phyloP scores from a whole-genome alignment of 495 filamentous ascomycete genomes.

The Penicillium antarcticum region DNA sequence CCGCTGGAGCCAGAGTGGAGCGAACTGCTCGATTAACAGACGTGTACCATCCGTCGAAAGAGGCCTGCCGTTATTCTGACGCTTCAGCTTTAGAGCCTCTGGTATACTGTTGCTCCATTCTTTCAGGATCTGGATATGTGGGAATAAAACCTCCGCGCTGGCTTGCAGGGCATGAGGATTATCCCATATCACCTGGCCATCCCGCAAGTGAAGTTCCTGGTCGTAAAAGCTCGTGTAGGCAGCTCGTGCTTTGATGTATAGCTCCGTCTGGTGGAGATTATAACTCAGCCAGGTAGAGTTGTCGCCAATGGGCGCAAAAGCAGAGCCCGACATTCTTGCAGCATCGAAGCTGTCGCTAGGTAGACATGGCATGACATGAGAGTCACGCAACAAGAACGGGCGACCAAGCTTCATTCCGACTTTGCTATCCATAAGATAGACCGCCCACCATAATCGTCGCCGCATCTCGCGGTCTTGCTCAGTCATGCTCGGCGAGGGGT shows the following conservation, averaged over 20 bases:
- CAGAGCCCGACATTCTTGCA: slow-evolving; percentile 34
- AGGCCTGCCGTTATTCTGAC: slow-evolving; percentile 29
- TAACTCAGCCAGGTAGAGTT: slow-evolving; percentile 41
- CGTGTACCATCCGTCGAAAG: slow-evolving; percentile 39
- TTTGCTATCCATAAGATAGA: slow-evolving; percentile 48
- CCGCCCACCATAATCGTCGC: slow-evolving; percentile 50
- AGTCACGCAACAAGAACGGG: slow-evolving; percentile 34
- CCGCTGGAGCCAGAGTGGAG: slow-evolving; percentile 41
- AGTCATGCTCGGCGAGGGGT: slow-evolving; percentile 38
- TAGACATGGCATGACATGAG: slow-evolving; percentile 32
- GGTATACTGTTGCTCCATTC: slow-evolving; percentile 35
- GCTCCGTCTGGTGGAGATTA: slow-evolving; percentile 33
- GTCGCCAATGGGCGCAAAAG: slow-evolving; percentile 31
- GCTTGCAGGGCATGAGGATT: slow-evolving; percentile 5
- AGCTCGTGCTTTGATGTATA: slow-evolving; percentile 33
- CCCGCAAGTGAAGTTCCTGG: slow-evolving; percentile 4
- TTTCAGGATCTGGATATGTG: slow-evolving; percentile 22
- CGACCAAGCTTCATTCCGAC: slow-evolving; percentile 51
- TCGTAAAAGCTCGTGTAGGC: slow-evolving; percentile 37
- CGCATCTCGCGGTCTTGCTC: slow-evolving; percentile 36
- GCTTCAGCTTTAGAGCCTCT: slow-evolving; percentile 29
- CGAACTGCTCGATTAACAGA: slow-evolving; percentile 37
- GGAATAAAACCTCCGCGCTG: slow-evolving; percentile 27
- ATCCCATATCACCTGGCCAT: slow-evolving; percentile 14
- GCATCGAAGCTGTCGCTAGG: slow-evolving; percentile 35